Base-by-base conservation (phyloP, 257 asterid species). In the Cinchona pubescens region DNA sequence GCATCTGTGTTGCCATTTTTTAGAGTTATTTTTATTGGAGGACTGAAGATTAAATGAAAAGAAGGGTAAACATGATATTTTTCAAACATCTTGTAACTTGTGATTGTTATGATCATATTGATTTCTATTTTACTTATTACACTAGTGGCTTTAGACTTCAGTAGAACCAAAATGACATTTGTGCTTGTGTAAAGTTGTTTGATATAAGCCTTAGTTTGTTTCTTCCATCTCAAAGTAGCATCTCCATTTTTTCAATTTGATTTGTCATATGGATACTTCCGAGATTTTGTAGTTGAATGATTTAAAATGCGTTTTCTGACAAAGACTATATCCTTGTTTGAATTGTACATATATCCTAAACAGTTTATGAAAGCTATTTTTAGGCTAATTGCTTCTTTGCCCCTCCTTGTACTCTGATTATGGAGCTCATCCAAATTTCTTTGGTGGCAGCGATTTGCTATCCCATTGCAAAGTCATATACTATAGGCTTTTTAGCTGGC, bases 401-500 rank as follows among this genome's bases (percentile, higher is more conserved):
- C 38, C 23, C 34, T 55, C 43, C 46, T 14, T 53, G 27, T 43
- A 35, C 35, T 55, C 13, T 34, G 59, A 37, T 35, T n/a, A 32
- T 49, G 66, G 23, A 37, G 58, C 37, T 35, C 25, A 35, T 53
- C 7, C 55, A 29, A 65, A 67, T 61, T 79, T 64, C 70, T 74
- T 46, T 72, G 72, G 60, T 84, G 66, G 60, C 90, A 90, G 99
- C 75, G 82, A 53, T 66, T 74, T 91, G 80, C 83, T 92, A 79
- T 94, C 98, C 30, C 83, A 80, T 87, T 86, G 90, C 81, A 94
- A 94, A 84, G 82, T 85, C 42, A 48, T 92, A 43, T 94, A 94
- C 83, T 92, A 92, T 67, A 90, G 80, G 82, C 73, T 89, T 68
- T 95, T 94, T 85, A 85, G 97, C 87, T 88, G 89, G 96, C 79